A percentile compares a stretch with the other conserved stretches of the same genome.
Conservation (phyloP, 495 filamentous ascomycete genomes). For the Astrothelium macrocarpum region DNA sequence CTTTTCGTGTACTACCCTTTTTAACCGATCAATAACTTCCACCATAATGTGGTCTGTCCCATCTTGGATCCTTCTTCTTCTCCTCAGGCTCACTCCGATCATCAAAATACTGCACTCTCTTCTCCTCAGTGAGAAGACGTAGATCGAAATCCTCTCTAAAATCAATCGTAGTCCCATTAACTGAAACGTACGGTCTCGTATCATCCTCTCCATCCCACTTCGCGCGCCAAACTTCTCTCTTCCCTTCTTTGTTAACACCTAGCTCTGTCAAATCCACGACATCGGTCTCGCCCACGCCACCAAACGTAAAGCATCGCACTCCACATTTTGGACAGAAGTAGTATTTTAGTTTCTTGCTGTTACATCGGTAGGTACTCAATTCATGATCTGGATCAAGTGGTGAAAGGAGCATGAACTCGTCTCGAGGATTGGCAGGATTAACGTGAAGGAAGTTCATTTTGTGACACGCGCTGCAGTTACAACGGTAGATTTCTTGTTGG, state of each 20-base stretch:
- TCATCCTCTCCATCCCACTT: conserved; percentile 19
- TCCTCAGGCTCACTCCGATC: conserved; percentile 16
- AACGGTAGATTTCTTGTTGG: conserved; percentile 22
- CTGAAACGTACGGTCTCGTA: conserved; percentile 20
- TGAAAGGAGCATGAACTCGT: conserved; percentile 29
- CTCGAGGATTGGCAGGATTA: conserved; percentile 19
- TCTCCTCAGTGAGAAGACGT: conserved; percentile 22
- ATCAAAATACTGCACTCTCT: conserved; percentile 26
- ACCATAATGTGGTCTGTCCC: conserved; percentile 18
- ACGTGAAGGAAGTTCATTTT: conserved; percentile 30
- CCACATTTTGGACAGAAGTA: conserved; percentile 29
- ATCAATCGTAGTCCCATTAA: conserved; percentile 26
- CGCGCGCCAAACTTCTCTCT: conserved; percentile 24
- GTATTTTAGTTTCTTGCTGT: conserved; percentile 20
- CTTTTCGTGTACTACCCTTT: conserved; percentile 12
- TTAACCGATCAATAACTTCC: conserved; percentile 16
- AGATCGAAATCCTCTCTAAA: conserved; percentile 22
- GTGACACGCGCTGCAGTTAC: conserved; percentile 32
- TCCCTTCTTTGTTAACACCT: conserved; percentile 16
- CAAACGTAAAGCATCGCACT: conserved; percentile 30
- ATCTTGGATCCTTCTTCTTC: conserved; percentile 16
- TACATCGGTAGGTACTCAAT: conserved; percentile 26
- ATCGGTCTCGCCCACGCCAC: conserved; percentile 22
- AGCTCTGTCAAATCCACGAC: conserved; percentile 19
- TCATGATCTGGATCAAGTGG: conserved; percentile 22